Evolutionary conservation across 139 green algal genomes (phyloP).

Genomic region (Ettlia oleoabundans): DNA sequence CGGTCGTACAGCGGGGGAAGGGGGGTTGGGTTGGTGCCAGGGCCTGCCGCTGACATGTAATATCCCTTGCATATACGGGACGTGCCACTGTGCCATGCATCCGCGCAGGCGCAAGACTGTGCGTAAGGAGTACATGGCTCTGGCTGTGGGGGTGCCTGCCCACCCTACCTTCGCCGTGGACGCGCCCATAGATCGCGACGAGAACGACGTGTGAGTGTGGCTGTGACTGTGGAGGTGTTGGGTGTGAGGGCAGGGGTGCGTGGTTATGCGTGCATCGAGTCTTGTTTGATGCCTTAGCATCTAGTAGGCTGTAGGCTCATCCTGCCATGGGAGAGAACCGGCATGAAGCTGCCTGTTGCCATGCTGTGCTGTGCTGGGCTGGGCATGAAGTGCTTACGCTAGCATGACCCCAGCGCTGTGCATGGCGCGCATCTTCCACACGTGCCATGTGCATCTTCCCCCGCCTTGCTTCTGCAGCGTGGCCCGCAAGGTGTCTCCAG

Average conservation of each 20-base stretch:
- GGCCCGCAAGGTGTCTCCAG: constrained; percentile 32
- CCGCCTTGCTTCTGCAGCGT: constrained; percentile 37
- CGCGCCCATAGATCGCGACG: constrained; percentile 66
- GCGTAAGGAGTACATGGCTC: constrained; percentile 81
- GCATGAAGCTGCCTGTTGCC: neutral
- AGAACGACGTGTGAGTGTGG: constrained; percentile 46
- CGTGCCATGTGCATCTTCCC: neutral
- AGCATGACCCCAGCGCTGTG: neutral
- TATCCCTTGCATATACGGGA: too few relatives aligned
- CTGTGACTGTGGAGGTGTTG: neutral
- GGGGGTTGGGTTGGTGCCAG: too few relatives aligned
- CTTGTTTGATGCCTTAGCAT: neutral
- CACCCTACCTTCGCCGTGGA: constrained; percentile 56
- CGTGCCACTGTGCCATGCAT: too few relatives aligned
- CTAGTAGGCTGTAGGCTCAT: too few relatives aligned
- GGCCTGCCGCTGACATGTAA: too few relatives aligned
- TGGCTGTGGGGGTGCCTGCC: constrained; percentile 59
- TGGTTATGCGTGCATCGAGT: neutral
- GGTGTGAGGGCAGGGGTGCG: neutral
- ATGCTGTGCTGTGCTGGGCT: neutral
- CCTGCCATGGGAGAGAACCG: neutral
- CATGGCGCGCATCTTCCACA: neutral
- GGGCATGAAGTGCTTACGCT: neutral
- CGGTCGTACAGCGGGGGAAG: too few relatives aligned
- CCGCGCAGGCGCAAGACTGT: constrained; percentile 7